Evolutionary conservation across 1,284 basidiomycete genomes (phyloP).

Genomic region (Paramarasmius palmivorus): DNA sequence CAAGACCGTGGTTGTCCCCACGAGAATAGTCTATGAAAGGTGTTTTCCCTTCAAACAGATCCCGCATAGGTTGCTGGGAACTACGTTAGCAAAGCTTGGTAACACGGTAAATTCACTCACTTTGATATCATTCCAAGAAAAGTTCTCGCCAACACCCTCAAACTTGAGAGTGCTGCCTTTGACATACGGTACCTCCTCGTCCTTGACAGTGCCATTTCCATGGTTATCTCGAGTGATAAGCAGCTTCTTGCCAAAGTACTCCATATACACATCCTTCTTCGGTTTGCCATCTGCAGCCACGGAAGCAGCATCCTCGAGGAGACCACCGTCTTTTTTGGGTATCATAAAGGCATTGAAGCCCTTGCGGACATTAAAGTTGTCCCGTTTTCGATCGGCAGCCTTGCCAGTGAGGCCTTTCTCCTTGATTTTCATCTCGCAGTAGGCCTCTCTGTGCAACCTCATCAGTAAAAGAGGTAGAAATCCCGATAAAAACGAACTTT

Average conservation of each 20-base stretch:
- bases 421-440: conserved; percentile 96
- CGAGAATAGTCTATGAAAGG: conserved; percentile 73
- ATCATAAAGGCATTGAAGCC: conserved; percentile 85
- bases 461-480: neutral
- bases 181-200: conserved; percentile 71
- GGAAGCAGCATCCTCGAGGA: neutral
- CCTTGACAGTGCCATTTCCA: conserved; percentile 64
- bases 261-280: conserved; percentile 63
- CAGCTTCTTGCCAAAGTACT: conserved; percentile 69
- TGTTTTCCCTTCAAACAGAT: conserved; percentile 69
- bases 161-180: conserved; percentile 78
- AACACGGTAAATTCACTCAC: conserved; percentile 31
- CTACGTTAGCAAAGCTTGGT: neutral
- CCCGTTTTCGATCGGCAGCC: conserved; percentile 56
- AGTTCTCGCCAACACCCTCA: conserved; percentile 65
- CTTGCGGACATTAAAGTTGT: conserved; percentile 48
- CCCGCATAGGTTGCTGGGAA: conserved; percentile 68
- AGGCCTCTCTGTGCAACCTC: conserved; percentile 64
- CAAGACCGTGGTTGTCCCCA: conserved; percentile 64
- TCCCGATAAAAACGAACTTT: conserved; percentile 57
- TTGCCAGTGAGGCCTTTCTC: conserved; percentile 87
- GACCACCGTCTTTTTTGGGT: conserved; percentile 16
- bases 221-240: conserved; percentile 65
- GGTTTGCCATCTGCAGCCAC: neutral
- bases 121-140: conserved; percentile 74